Evolutionary conservation across 2,329 filamentous ascomycete genomes (phyloP).

Genomic region (Colletotrichum musae): DNA sequence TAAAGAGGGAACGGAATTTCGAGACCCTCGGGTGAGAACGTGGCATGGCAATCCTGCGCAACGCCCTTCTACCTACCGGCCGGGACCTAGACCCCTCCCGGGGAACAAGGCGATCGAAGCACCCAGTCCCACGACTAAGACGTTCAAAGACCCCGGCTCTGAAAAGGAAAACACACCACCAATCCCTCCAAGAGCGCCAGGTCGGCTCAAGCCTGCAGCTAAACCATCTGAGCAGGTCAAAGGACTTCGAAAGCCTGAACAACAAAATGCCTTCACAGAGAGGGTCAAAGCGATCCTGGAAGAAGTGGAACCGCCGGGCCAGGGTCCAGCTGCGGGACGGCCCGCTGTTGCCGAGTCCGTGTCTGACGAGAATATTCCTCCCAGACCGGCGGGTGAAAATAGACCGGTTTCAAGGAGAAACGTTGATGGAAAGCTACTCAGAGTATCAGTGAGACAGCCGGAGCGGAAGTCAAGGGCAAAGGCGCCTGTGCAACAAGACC

Average conservation of each 20-base stretch:
- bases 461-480: slow-evolving; percentile 45
- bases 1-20: slow-evolving; percentile 4
- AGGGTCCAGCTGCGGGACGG: neutral
- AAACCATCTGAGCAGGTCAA: neutral
- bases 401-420: neutral
- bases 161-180: slow-evolving; percentile 9
- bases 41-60: slow-evolving; percentile 36
- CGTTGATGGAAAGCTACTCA: slow-evolving; percentile 8
- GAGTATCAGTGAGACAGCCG: slow-evolving; percentile 33
- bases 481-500: neutral
- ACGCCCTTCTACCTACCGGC: slow-evolving; percentile 29
- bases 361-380: neutral
- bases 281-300: neutral
- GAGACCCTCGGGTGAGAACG: slow-evolving; percentile 28
- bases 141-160: neutral
- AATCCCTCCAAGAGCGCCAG: slow-evolving; percentile 25
- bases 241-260: slow-evolving; percentile 10
- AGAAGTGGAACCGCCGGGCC: neutral
- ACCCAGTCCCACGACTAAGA: slow-evolving; percentile 10
- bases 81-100: neutral
- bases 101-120: neutral
- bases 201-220: slow-evolving; percentile 13
- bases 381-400: neutral
- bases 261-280: neutral
- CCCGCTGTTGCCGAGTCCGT: neutral